Conservation (phyloP, 441 rosid species). For the Populus hybrid region DNA sequence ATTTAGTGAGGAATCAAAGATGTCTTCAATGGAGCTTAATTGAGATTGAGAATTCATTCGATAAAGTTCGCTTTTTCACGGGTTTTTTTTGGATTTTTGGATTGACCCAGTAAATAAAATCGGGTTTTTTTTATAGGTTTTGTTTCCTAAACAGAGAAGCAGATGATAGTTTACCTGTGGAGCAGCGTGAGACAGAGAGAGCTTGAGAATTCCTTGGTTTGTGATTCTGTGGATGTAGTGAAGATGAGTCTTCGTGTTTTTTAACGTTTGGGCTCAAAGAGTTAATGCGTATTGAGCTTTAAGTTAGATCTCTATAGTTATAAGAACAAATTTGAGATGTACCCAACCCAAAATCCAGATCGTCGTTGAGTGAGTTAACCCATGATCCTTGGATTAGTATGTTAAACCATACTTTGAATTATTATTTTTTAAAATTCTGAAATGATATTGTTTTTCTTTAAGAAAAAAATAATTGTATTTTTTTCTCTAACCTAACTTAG, state of each 20-base stretch:
- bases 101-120: background rate
- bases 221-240: background rate
- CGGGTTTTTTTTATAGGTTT: background rate
- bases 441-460: too few species aligned
- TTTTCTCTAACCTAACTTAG: too few species aligned
- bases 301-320: background rate
- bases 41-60: slow-evolving; percentile 19
- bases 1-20: slow-evolving; percentile 54
- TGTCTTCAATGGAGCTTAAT: slow-evolving; percentile 30
- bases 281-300: background rate
- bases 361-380: too few species aligned
- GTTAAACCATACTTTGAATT: too few species aligned
- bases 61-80: background rate
- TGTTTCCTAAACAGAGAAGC: background rate
- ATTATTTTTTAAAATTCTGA: too few species aligned
- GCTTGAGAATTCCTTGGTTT: background rate
- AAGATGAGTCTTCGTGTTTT: background rate
- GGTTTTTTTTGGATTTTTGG: background rate
- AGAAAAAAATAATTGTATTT: too few species aligned
- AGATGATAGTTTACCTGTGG: background rate
- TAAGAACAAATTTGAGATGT: too few species aligned
- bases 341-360: too few species aligned
- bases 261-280: background rate
- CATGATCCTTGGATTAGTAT: too few species aligned
- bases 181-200: background rate